Percentiles rank a stretch among this genome's conserved stretches.
These are phyloP conservation scores for Apiospora rasikravindrae DNA, from an alignment of 2,329 filamentous ascomycete genomes.

Conservation along the genomic window DNA sequence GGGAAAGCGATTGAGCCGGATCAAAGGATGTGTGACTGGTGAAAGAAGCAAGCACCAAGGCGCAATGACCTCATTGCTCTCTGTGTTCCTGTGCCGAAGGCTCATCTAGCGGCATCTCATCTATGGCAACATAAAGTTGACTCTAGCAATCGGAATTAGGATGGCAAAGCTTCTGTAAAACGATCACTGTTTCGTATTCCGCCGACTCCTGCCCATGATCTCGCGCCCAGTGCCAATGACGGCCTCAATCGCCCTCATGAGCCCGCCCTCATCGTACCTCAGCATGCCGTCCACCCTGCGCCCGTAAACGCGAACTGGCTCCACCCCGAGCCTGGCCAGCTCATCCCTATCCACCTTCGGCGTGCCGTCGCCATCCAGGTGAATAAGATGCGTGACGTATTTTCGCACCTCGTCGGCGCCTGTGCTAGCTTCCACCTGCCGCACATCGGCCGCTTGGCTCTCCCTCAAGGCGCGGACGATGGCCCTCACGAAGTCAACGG, in stretches of 20 bases:
- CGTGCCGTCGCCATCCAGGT: slow-evolving; percentile 73
- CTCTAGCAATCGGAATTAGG: neutral
- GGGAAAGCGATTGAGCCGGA: no score
- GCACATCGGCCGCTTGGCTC: slow-evolving; percentile 53
- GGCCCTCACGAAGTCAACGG: slow-evolving; percentile 80
- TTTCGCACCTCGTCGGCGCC: slow-evolving; percentile 51
- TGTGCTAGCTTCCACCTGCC: slow-evolving; percentile 26
- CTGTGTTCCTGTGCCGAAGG: neutral
- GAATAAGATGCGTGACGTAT: slow-evolving; percentile 85
- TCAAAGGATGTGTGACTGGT: no score
- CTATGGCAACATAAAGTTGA: neutral
- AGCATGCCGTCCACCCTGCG: slow-evolving; percentile 60
- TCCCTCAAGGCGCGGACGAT: slow-evolving; percentile 77
- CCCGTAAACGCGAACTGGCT: slow-evolving; percentile 78
- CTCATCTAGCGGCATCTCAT: neutral
- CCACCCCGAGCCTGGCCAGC: slow-evolving; percentile 72
- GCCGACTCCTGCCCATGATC: slow-evolving; percentile 47
- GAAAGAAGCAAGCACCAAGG: neutral
- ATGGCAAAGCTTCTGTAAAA: neutral
- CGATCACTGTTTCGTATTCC: slow-evolving; percentile 45
- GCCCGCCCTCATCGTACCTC: slow-evolving; percentile 76
- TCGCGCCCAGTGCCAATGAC: slow-evolving; percentile 65
- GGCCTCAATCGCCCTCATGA: slow-evolving; percentile 77
- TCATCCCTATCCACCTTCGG: slow-evolving; percentile 72
- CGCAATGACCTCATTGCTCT: neutral